These are phyloP conservation scores for Periconia digitata DNA, from an alignment of 2,329 filamentous ascomycete genomes.

Conservation along the genomic window DNA sequence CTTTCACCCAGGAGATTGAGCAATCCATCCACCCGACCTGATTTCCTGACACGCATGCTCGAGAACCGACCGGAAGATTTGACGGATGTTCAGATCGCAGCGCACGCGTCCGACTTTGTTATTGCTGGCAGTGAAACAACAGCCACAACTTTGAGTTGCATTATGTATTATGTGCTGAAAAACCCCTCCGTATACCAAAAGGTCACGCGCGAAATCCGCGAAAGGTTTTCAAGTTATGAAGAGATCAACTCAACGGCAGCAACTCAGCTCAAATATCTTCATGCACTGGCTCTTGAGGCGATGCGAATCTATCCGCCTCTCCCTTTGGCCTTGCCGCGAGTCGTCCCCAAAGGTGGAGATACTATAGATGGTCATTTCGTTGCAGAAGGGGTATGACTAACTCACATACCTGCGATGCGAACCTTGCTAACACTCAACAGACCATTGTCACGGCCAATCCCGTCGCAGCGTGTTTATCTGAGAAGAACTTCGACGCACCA, in stretches of 20 bases:
- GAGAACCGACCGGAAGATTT: neutral
- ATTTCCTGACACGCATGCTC: constrained; percentile 10
- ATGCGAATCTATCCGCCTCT: constrained; percentile 25
- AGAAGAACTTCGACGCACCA: constrained; percentile 25
- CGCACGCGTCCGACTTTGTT: constrained; percentile 10
- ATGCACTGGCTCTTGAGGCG: constrained; percentile 18
- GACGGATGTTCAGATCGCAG: constrained; percentile 14
- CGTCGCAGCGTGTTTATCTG: neutral
- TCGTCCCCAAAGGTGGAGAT: constrained; percentile 13
- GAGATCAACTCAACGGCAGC: constrained; percentile 19
- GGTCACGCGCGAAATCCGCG: constrained; percentile 20
- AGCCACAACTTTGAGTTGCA: constrained; percentile 35
- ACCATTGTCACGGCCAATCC: constrained; percentile 19
- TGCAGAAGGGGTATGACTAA: constrained; percentile 11
- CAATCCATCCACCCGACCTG: constrained; percentile 1
- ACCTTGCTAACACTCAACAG: constrained; percentile 9
- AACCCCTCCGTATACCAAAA: constrained; percentile 11
- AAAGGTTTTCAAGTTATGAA: constrained; percentile 11
- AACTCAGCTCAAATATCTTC: constrained; percentile 15
- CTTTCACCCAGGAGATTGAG: too few species aligned
- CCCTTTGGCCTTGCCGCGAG: constrained; percentile 8
- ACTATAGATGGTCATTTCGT: constrained; percentile 15
- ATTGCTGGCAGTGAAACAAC: constrained; percentile 41
- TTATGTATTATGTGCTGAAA: constrained; percentile 28
- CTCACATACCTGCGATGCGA: constrained; percentile 3